Conservation (phyloP, 2,329 filamentous ascomycete species). For the Magnaporthiopsis incrustans region DNA sequence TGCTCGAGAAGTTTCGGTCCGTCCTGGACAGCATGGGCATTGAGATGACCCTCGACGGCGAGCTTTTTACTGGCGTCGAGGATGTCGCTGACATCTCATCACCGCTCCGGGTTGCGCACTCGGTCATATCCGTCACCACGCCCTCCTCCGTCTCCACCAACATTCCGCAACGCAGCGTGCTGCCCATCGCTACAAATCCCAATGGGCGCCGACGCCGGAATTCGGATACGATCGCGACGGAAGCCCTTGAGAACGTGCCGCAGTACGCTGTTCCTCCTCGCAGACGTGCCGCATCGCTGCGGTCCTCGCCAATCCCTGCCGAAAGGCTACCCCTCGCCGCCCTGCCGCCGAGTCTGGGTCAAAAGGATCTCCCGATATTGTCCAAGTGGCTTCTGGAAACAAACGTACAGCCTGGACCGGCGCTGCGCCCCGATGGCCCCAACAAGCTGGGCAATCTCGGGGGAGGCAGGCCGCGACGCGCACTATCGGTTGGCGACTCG, state of each 20-base stretch:
- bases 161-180: neutral
- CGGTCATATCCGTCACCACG: neutral
- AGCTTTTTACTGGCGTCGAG: neutral
- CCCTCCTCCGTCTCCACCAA: slow-evolving; percentile 1
- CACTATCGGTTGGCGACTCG: neutral
- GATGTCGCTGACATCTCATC: neutral
- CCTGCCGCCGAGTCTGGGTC: slow-evolving; percentile 1
- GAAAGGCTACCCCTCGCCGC: neutral
- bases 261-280: neutral
- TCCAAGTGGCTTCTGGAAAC: slow-evolving; percentile 4
- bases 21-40: slow-evolving; percentile 54
- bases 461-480: neutral
- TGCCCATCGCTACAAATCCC: slow-evolving; percentile 1
- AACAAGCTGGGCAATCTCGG: neutral
- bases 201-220: slow-evolving; percentile 3
- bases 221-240: neutral
- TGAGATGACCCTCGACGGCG: slow-evolving; percentile 4
- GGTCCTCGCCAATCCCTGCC: neutral
- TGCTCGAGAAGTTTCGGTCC: slow-evolving; percentile 63
- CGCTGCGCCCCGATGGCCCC: neutral
- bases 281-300: slow-evolving; percentile 1
- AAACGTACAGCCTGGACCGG: neutral
- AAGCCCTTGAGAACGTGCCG: neutral
- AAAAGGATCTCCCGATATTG: slow-evolving; percentile 3
- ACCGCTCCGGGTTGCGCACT: slow-evolving; percentile 2